Evolutionary conservation across 768 basidiomycete species (phyloP).

Genomic region (Trametes punicea): DNA sequence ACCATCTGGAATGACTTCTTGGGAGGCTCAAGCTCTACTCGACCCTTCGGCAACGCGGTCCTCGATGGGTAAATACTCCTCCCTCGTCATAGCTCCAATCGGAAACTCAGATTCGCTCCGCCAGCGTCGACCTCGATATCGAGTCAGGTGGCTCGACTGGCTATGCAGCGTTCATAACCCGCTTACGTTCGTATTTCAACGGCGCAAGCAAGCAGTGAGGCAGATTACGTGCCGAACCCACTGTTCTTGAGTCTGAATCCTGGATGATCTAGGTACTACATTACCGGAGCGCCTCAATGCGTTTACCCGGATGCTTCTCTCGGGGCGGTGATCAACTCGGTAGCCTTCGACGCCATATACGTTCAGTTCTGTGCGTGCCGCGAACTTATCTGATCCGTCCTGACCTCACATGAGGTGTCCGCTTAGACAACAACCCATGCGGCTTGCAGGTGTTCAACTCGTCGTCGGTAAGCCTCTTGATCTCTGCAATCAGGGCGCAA

Average conservation of each 20-base stretch:
- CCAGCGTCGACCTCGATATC: slow-evolving; percentile 39
- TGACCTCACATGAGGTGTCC: slow-evolving; percentile 1
- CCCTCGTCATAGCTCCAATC: neutral
- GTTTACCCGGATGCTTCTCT: slow-evolving; percentile 37
- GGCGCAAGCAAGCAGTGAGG: slow-evolving; percentile 35
- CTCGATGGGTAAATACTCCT: slow-evolving; percentile 39
- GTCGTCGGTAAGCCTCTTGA: slow-evolving; percentile 42
- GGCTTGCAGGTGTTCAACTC: slow-evolving; percentile 48
- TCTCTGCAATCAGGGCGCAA: neutral
- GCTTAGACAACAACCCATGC: slow-evolving; percentile 42
- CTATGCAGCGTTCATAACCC: slow-evolving; percentile 37
- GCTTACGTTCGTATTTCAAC: slow-evolving; percentile 32
- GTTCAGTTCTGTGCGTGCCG: slow-evolving; percentile 45
- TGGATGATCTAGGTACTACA: slow-evolving; percentile 29
- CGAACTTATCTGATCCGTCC: neutral
- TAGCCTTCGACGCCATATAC: slow-evolving; percentile 39
- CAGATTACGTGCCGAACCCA: neutral
- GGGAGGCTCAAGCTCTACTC: slow-evolving; percentile 40
- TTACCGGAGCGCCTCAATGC: slow-evolving; percentile 40
- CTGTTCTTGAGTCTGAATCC: neutral
- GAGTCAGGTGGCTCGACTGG: slow-evolving; percentile 33
- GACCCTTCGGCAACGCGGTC: slow-evolving; percentile 45
- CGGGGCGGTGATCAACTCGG: slow-evolving; percentile 33
- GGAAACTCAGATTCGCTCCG: neutral
- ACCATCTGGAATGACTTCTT: slow-evolving; percentile 46